phyloP scores from a whole-genome alignment of 139 green algal species.

The Desmodesmus armatus region DNA sequence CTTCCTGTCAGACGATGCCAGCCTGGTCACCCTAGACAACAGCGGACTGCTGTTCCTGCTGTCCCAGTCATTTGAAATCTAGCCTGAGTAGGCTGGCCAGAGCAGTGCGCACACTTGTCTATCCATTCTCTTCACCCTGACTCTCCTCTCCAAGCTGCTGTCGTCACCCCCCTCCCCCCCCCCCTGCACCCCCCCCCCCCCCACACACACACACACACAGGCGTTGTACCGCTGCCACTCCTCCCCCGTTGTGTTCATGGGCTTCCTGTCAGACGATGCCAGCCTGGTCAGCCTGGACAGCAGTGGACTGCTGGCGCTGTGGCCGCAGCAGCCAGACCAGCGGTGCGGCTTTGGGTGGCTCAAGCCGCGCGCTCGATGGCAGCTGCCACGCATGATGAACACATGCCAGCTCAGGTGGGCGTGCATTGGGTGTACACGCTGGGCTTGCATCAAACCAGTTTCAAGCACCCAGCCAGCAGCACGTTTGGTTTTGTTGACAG shows the following conservation, averaged over 20 bases:
- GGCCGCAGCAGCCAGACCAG: neutral
- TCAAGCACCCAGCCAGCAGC: too few relatives aligned
- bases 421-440: too few relatives aligned
- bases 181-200: too few relatives aligned
- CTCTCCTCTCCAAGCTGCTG: too few relatives aligned
- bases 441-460: too few relatives aligned
- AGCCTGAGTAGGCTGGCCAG: too few relatives aligned
- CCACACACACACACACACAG: constrained; percentile 32
- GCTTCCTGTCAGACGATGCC: constrained; percentile 56
- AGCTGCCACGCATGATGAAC: constrained; percentile 48
- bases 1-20: constrained; percentile 56
- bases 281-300: constrained; percentile 53
- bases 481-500: too few relatives aligned
- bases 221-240: constrained; percentile 58
- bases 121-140: too few relatives aligned
- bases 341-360: constrained; percentile 62
- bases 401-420: constrained; percentile 51
- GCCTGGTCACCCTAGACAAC: constrained; percentile 50
- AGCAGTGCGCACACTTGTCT: too few relatives aligned
- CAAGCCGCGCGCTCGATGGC: constrained; percentile 42
- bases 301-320: constrained; percentile 39
- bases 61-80: too few relatives aligned
- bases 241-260: constrained; percentile 52
- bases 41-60: constrained; percentile 42
- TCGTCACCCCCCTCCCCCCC: too few relatives aligned